Conservation (phyloP, 306 rosid genomes). For the Amphicarpaea edgeworthii region DNA sequence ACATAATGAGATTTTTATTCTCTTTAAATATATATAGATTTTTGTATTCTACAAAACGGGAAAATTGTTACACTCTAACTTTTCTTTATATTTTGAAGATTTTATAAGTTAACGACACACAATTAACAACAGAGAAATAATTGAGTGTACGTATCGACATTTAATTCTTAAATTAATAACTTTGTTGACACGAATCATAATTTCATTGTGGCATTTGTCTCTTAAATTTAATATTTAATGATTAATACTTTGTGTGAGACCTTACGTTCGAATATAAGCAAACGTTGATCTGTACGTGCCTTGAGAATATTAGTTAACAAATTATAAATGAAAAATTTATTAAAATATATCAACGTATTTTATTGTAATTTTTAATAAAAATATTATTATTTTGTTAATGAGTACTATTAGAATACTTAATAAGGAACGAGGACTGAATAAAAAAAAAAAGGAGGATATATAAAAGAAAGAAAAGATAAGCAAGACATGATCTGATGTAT, state of each 20-base stretch:
- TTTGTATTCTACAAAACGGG: too few species aligned
- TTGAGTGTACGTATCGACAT: not conserved
- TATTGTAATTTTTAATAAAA: not conserved
- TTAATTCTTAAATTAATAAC: not conserved
- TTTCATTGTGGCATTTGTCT: not conserved
- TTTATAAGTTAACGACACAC: too few species aligned
- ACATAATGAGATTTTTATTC: too few species aligned
- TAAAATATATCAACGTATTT: not conserved
- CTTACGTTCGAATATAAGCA: not conserved
- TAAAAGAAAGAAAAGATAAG: not conserved
- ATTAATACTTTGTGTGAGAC: not conserved
- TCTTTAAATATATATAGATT: too few species aligned
- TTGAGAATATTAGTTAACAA: not conserved
- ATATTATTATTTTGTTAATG: not conserved
- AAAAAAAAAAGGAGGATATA: not conserved
- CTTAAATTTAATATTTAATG: not conserved
- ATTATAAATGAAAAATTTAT: not conserved
- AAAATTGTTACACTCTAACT: too few species aligned
- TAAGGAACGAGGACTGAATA: not conserved
- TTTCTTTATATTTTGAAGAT: too few species aligned
- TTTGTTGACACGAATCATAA: not conserved
- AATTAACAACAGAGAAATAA: not conserved
- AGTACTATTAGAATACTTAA: not conserved
- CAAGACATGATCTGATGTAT: slow-evolving; percentile 27
- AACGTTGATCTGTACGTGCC: not conserved